Evolutionary conservation across 805 yeast genomes (phyloP), one percentile per base, ranked within the genome.

Genomic region (Yamadazyma philogaea): DNA sequence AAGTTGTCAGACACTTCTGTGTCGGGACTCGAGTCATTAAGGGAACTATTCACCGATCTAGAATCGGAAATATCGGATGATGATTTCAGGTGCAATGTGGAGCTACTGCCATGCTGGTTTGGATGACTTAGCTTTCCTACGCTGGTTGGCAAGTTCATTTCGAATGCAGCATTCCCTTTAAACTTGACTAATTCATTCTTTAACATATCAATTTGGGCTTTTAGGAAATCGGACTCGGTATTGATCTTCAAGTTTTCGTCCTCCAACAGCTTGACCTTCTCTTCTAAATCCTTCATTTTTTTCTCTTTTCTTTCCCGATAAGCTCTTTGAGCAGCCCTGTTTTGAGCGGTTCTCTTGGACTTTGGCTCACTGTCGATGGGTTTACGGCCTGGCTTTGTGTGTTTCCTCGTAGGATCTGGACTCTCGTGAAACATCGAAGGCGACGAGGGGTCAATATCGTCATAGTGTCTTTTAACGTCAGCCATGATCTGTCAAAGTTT

Each of bases 261-360:
- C 61, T 93, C 96, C 51, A 91, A 73, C 50, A 68, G 61, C 39
- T 73, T 64, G 11, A 91, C 95, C 52, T 86, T 82, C 36, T 80
- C 81, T 59, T 90, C 96, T 47, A 91, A 72, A 50, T 88, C 96
- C 57, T 80, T 78, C 81, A 93, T 77, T 57, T 86, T 87, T 39
- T 74, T 75, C 62, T 91, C 98, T 61, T 91, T 91, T 47, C 98
- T 78, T 64, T 93, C 98, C 44, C 98, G 74, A 65, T 88, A 91
- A 6, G 98, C 98, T 42, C 98, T 74, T 65, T 93, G 99, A n/a
- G 98, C 98, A 3, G 97, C 97, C 55, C 98, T 77, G 63, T 93
- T 91, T 66, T 93, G 98, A 2, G 97, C 97, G 12, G 96, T 88
- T 53, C 99, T 74, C 71, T 87, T 91, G 55, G 80, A 81, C 59